A percentile compares a stretch with the other conserved stretches of the same genome.
phyloP scores from a whole-genome alignment of 257 asterid species.

The Forsythia viridissima region DNA sequence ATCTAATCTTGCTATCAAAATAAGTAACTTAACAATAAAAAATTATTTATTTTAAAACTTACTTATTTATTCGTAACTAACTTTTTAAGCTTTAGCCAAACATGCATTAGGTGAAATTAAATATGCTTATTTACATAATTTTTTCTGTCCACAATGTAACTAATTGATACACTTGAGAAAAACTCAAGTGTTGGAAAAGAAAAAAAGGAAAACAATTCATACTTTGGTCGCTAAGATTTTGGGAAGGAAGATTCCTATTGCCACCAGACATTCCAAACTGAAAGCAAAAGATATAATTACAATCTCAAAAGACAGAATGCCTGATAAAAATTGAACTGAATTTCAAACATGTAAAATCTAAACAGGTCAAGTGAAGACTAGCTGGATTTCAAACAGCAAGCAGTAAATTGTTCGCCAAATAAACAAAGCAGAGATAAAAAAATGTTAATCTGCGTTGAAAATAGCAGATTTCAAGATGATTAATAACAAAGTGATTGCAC shows the following conservation, averaged over 20 bases:
- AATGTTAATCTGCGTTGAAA: too few species aligned
- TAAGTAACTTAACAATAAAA: neutral
- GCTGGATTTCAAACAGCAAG: neutral
- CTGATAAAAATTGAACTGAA: neutral
- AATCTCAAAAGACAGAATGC: neutral
- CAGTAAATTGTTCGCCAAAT: neutral
- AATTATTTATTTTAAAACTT: neutral
- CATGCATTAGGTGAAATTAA: neutral
- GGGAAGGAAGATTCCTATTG: conserved; percentile 71
- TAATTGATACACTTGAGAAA: neutral
- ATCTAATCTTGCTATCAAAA: neutral
- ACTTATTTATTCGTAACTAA: neutral
- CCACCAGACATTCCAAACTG: conserved; percentile 80
- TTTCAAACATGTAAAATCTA: neutral
- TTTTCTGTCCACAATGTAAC: neutral
- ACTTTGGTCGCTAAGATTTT: conserved; percentile 84
- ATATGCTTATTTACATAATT: neutral
- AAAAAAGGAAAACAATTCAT: conserved; percentile 23
- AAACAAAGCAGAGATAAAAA: neutral
- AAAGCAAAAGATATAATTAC: conserved; percentile 25
- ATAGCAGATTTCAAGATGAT: neutral
- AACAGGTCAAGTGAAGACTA: neutral
- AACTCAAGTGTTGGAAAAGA: neutral
- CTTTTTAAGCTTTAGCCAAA: neutral
- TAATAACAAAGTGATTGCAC: neutral